Conservation (phyloP, 2,329 filamentous ascomycete species). For the Neopestalotiopsis sp. region DNA sequence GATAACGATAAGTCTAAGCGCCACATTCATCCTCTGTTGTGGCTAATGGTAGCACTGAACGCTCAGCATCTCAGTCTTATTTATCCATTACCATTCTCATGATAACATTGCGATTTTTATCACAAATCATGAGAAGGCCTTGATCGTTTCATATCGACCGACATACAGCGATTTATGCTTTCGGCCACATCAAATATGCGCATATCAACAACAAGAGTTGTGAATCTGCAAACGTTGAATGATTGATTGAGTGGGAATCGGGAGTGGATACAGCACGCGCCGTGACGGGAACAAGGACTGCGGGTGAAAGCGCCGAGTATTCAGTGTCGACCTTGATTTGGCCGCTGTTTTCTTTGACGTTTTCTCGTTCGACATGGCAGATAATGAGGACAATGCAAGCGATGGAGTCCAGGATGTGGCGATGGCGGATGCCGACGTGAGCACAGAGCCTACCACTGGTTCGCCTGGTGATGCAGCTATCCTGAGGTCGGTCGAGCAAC, state of each 20-base stretch:
- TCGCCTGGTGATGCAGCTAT: slow-evolving; percentile 25
- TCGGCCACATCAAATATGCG: neutral
- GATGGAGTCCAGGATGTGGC: slow-evolving; percentile 28
- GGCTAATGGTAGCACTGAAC: neutral
- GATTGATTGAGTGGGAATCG: neutral
- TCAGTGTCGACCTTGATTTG: neutral
- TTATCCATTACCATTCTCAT: neutral
- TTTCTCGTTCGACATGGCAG: slow-evolving; percentile 5
- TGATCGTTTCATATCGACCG: neutral
- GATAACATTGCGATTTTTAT: neutral
- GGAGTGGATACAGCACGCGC: neutral
- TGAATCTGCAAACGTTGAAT: slow-evolving; percentile 1
- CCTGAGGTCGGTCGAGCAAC: slow-evolving; percentile 25
- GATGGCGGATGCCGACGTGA: slow-evolving; percentile 32
- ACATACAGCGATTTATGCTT: neutral
- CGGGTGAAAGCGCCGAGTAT: neutral
- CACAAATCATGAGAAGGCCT: neutral
- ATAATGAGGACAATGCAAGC: neutral
- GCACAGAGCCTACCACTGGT: slow-evolving; percentile 25
- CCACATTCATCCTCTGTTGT: neutral
- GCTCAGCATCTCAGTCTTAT: neutral
- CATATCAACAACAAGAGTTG: slow-evolving; percentile 3
- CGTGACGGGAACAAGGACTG: neutral
- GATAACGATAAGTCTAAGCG: slow-evolving; percentile 8
- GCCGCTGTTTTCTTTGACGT: neutral